Conservation (phyloP, 768 basidiomycete genomes). For the Hydnum rufescens region DNA sequence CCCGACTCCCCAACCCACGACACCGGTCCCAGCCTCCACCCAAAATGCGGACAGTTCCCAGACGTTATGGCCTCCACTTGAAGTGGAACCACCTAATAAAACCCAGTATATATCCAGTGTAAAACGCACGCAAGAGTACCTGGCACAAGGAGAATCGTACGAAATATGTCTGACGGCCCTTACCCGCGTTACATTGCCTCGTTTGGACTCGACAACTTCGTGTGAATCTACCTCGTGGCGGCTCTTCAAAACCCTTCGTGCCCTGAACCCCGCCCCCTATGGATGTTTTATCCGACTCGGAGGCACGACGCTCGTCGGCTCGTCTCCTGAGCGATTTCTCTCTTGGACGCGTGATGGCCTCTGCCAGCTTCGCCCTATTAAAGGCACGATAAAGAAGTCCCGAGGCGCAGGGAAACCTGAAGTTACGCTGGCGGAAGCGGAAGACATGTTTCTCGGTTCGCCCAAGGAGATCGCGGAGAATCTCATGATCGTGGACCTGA, state of each 20-base stretch:
- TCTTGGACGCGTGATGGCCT: constrained; percentile 43
- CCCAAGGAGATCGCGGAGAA: constrained; percentile 91
- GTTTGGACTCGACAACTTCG: constrained; percentile 11
- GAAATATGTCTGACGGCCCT: constrained; percentile 67
- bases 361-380: constrained; percentile 84
- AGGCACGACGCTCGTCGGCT: constrained; percentile 60
- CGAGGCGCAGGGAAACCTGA: constrained; percentile 18
- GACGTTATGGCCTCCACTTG: not conserved
- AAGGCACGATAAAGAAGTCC: constrained; percentile 68
- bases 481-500: constrained; percentile 94
- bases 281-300: constrained; percentile 62
- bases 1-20: not conserved
- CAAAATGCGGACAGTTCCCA: too few relatives aligned
- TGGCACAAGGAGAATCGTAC: constrained; percentile 76
- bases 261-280: constrained; percentile 74
- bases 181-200: constrained; percentile 31
- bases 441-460: constrained; percentile 39
- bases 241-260: constrained; percentile 49
- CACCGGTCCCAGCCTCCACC: not conserved
- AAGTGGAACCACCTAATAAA: constrained; percentile 3
- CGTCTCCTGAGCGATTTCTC: constrained; percentile 84
- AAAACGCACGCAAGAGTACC: constrained; percentile 44
- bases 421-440: constrained; percentile 44
- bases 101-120: constrained; percentile 46
- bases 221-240: constrained; percentile 27